These are phyloP conservation scores for Pelargonium myrrhifolium DNA, from an alignment of 441 rosid species.

Conservation along the genomic window DNA sequence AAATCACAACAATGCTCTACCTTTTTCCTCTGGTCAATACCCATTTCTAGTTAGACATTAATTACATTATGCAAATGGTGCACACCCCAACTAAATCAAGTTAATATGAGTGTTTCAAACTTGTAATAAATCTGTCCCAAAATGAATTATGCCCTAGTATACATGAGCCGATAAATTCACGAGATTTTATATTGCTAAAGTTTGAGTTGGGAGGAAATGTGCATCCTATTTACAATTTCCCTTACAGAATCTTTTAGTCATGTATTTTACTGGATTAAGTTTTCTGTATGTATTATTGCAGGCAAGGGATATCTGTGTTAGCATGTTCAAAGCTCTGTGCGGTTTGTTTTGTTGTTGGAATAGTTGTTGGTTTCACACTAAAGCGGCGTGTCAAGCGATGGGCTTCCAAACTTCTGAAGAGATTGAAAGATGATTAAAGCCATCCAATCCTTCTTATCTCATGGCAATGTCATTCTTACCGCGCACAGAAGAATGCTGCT, in stretches of 20 bases:
- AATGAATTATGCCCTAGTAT: background rate
- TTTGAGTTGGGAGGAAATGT: background rate
- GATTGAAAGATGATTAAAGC: slow-evolving; percentile 58
- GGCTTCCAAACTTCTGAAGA: slow-evolving; percentile 63
- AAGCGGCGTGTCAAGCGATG: slow-evolving; percentile 62
- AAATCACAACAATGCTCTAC: background rate
- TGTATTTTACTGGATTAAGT: background rate
- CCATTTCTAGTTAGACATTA: background rate
- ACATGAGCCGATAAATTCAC: background rate
- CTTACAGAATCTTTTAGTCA: background rate
- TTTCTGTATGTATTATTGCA: slow-evolving; percentile 21
- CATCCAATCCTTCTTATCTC: background rate
- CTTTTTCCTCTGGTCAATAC: background rate
- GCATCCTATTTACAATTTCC: background rate
- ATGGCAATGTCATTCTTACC: background rate
- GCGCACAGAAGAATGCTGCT: background rate
- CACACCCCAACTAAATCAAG: background rate
- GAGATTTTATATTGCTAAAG: background rate
- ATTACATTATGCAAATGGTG: background rate
- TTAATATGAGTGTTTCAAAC: background rate
- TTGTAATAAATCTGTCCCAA: background rate
- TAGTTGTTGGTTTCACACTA: slow-evolving; percentile 65
- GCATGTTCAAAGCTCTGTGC: slow-evolving; percentile 78
- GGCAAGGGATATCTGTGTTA: slow-evolving; percentile 49
- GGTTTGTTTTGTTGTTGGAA: slow-evolving; percentile 65